Conservation (phyloP, 352 stramenopile species). For the Phytophthora pisi region DNA sequence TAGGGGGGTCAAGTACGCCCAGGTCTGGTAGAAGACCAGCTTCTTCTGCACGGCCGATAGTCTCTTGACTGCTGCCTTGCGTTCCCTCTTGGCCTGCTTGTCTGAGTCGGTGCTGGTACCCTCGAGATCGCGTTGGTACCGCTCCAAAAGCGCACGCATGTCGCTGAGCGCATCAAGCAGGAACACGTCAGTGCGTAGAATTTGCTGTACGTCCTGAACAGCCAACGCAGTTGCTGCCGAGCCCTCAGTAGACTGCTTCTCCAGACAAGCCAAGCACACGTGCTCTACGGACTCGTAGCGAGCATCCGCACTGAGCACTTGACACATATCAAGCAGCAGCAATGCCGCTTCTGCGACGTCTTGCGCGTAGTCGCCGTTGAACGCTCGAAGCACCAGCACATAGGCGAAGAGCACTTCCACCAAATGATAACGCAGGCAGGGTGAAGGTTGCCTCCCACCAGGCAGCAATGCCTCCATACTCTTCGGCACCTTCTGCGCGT, state of each 20-base stretch:
- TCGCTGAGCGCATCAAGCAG: conserved; percentile 72
- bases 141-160: conserved; percentile 45
- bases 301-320: conserved; percentile 55
- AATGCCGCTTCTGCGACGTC: conserved; percentile 55
- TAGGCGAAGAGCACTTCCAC: conserved; percentile 78
- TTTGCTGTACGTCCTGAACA: conserved; percentile 47
- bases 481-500: conserved; percentile 42
- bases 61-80: conserved; percentile 28
- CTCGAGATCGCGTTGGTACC: conserved; percentile 34
- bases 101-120: conserved; percentile 3
- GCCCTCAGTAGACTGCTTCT: conserved; percentile 29
- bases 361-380: conserved; percentile 80
- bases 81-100: conserved; percentile 35
- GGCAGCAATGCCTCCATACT: conserved; percentile 43
- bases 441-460: conserved; percentile 37
- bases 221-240: conserved; percentile 33
- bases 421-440: conserved; percentile 59
- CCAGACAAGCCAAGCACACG: conserved; percentile 48
- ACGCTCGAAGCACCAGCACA: conserved; percentile 65
- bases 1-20: conserved; percentile 36
- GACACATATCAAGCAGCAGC: conserved; percentile 50
- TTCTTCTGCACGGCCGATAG: conserved; percentile 54
- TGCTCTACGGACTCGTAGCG: conserved; percentile 55
- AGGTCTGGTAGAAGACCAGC: conserved; percentile 65
- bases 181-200: conserved; percentile 56